Evolutionary conservation across 169 alveolate genomes (phyloP).

Genomic region (Plasmodium inui): DNA sequence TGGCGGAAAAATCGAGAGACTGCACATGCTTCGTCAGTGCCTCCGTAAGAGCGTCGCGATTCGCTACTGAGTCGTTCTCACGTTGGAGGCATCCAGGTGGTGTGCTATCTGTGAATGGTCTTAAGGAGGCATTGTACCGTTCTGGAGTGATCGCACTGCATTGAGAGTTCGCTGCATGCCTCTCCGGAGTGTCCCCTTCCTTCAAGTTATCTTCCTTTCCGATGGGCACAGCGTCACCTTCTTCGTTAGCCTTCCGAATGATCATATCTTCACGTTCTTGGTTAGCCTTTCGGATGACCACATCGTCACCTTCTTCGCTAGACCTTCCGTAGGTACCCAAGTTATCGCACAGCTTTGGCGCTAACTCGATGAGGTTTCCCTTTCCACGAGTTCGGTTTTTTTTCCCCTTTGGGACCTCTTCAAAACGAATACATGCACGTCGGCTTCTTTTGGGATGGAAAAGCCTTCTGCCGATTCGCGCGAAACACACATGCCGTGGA

Average conservation of each 20-base stretch:
- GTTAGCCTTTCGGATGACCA: not conserved
- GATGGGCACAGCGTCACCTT: not conserved
- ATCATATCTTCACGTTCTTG: not conserved
- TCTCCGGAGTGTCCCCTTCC: not conserved
- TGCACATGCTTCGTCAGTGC: constrained; percentile 10
- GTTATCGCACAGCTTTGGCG: not conserved
- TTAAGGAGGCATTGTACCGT: not conserved
- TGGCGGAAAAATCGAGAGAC: constrained; percentile 22
- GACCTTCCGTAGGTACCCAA: not conserved
- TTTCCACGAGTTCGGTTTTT: not conserved
- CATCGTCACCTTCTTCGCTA: not conserved
- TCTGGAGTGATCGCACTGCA: not conserved
- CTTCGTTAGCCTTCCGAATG: not conserved
- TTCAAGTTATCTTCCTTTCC: not conserved
- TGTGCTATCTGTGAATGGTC: not conserved
- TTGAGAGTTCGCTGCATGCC: not conserved
- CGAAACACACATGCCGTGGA: not conserved
- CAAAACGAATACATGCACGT: not conserved
- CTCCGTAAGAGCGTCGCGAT: not conserved
- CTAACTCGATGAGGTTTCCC: not conserved
- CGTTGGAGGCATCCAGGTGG: not conserved
- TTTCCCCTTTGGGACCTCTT: not conserved
- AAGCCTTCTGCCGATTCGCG: not conserved
- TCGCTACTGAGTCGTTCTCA: not conserved
- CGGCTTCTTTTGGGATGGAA: not conserved